Evolutionary conservation across 108 stramenopile species (phyloP).

Genomic region (Skeletonema costatum): DNA sequence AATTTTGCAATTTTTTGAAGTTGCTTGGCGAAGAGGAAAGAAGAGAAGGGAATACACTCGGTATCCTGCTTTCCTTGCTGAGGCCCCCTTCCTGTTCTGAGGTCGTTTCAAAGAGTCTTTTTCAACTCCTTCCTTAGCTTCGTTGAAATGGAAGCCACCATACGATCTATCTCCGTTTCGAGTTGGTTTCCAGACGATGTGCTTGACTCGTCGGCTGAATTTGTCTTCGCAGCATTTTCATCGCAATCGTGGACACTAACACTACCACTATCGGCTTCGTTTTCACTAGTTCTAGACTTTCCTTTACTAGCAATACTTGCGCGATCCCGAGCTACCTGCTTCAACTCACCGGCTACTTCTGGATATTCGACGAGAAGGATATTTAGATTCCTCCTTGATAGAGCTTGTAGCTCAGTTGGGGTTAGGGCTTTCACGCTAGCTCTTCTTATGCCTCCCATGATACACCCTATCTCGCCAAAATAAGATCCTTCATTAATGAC

Average conservation of each 20-base stretch:
- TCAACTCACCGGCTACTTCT: conserved; percentile 42
- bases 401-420: conserved; percentile 33
- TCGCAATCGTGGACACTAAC: neutral
- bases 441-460: conserved; percentile 43
- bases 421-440: conserved; percentile 45
- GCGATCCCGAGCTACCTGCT: conserved; percentile 29
- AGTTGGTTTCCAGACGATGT: neutral
- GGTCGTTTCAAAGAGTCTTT: neutral
- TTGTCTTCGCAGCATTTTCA: too few species aligned
- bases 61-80: neutral
- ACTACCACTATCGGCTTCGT: neutral
- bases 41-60: neutral
- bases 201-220: neutral
- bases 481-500: conserved; percentile 46
- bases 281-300: neutral
- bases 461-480: conserved; percentile 58
- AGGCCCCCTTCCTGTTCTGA: too few species aligned
- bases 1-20: too few species aligned
- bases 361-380: conserved; percentile 44
- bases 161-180: conserved; percentile 10
- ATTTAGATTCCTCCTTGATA: conserved; percentile 26
- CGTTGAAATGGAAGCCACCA: conserved; percentile 4
- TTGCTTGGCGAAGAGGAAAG: neutral
- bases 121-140: conserved; percentile 12
- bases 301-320: conserved; percentile 21